A percentile compares a stretch with the other conserved stretches of the same genome.
Evolutionary conservation across 257 asterid species (phyloP).

Genomic region (Capsicum rhomboideum): DNA sequence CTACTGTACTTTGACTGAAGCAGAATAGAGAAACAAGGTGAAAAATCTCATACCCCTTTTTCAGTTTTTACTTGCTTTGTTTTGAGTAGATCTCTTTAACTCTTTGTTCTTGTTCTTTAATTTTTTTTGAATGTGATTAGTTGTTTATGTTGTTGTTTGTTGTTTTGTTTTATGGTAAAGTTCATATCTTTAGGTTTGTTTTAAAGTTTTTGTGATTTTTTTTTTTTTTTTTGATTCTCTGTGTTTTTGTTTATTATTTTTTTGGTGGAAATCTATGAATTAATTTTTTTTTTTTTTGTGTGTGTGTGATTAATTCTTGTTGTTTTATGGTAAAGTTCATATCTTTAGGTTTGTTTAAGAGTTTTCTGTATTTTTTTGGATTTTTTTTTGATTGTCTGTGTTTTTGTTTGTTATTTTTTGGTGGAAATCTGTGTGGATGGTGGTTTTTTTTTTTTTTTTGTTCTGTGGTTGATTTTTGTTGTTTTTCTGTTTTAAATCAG

Average conservation of each 20-base stretch:
- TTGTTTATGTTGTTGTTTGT: background rate
- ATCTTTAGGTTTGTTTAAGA: background rate
- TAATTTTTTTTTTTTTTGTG: background rate
- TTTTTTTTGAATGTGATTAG: background rate
- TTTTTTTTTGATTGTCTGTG: background rate
- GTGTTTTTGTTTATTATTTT: background rate
- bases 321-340: background rate
- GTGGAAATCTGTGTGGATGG: background rate
- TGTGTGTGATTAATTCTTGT: background rate
- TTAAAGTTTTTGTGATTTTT: background rate
- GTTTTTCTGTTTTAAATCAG: constrained; percentile 19
- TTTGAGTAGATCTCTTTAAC: background rate
- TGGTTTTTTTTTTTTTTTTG: background rate
- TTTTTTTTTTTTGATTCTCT: too few species aligned
- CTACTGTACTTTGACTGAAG: background rate
- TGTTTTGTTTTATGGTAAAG: background rate
- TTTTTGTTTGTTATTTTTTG: background rate
- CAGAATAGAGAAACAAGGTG: background rate
- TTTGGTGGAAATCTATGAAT: too few species aligned
- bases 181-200: background rate
- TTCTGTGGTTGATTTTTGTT: background rate
- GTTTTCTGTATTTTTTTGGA: background rate
- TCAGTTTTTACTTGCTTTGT: background rate
- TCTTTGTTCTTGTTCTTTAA: background rate
- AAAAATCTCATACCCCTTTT: background rate